Evolutionary conservation across 257 asterid species (phyloP).

Genomic region (Przewalskia tangutica): DNA sequence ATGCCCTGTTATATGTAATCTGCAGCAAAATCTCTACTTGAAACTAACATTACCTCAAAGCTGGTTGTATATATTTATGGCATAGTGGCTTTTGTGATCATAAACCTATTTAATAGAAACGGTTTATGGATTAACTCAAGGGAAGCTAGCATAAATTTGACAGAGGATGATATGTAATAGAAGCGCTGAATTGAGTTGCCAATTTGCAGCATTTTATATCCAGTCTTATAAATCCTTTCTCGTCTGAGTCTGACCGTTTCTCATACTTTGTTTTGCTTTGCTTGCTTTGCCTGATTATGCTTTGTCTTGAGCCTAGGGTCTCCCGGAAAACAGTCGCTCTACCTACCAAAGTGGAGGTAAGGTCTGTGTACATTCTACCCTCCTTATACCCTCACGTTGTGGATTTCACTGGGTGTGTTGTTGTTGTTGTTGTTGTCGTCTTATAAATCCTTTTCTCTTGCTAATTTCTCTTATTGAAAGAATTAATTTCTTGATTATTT

Average conservation of each 20-base stretch:
- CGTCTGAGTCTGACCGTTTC: no score
- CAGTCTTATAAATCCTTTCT: neutral
- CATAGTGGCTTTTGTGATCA: neutral
- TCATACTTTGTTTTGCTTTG: no score
- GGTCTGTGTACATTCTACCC: no score
- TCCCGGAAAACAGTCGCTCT: no score
- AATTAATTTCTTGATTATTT: no score
- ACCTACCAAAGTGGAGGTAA: no score
- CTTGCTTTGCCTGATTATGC: no score
- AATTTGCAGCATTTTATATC: neutral
- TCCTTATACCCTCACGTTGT: no score
- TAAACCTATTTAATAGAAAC: neutral
- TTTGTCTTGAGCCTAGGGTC: no score
- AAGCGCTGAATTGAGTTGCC: neutral
- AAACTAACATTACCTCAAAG: neutral
- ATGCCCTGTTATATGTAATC: neutral
- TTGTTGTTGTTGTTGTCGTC: no score
- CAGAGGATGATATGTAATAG: neutral
- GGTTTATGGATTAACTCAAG: neutral
- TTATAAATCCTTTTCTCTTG: neutral
- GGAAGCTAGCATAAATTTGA: neutral
- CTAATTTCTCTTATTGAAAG: neutral
- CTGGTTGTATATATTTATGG: neutral
- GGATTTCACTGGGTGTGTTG: no score
- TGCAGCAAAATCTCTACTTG: neutral